Evolutionary conservation across 352 stramenopile genomes (phyloP).

Genomic region (Thraustochytrium sp.): DNA sequence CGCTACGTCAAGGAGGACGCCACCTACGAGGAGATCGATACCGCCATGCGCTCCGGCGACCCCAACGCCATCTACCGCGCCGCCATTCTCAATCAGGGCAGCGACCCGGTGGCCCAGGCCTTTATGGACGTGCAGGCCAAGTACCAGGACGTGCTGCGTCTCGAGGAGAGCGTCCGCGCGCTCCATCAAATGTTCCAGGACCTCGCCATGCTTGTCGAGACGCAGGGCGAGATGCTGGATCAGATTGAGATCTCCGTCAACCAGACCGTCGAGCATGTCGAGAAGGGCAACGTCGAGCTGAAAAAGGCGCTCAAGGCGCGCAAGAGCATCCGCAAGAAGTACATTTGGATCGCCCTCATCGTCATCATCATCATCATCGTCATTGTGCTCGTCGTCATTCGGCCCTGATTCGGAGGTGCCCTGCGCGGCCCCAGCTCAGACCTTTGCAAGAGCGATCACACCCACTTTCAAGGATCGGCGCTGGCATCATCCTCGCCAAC

Average conservation of each 20-base stretch:
- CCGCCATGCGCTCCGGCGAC: conserved; percentile 82
- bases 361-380: conserved; percentile 68
- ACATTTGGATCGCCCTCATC: conserved; percentile 61
- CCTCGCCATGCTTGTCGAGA: conserved; percentile 92
- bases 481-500: no score
- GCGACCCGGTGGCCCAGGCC: conserved; percentile 76
- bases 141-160: conserved; percentile 92
- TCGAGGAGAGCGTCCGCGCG: conserved; percentile 92
- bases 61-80: conserved; percentile 67
- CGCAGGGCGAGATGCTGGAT: conserved; percentile 92
- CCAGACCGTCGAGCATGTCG: conserved; percentile 89
- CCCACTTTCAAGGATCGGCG: no score
- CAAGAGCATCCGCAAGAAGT: conserved; percentile 92
- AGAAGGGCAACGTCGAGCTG: conserved; percentile 91
- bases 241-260: conserved; percentile 94
- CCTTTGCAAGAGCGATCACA: no score
- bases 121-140: conserved; percentile 92
- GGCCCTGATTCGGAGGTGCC: no score
- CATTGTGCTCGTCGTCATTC: conserved; percentile 68
- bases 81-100: conserved; percentile 66
- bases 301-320: conserved; percentile 89
- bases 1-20: conserved; percentile 95
- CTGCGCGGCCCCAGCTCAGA: no score
- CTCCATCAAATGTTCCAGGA: conserved; percentile 99
- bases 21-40: conserved; percentile 92